Conservation (phyloP, 768 basidiomycete species). For the Coprinopsis marcescibilis region DNA sequence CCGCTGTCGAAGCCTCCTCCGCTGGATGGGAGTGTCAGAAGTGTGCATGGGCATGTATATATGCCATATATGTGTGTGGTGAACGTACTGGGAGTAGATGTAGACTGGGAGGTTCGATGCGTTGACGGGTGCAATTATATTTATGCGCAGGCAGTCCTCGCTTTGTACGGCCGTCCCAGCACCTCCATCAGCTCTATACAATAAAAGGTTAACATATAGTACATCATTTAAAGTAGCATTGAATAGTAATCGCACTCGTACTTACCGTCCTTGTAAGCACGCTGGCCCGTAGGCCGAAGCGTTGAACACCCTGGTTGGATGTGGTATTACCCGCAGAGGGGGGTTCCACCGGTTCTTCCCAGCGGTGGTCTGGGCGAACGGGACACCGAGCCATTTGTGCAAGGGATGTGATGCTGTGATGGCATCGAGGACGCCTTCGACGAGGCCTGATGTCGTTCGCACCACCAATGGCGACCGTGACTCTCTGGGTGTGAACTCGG, state of each 20-base stretch:
- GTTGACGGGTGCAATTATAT: constrained; percentile 34
- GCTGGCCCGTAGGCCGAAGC: constrained; percentile 28
- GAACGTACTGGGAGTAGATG: constrained; percentile 23
- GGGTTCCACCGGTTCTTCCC: constrained; percentile 26
- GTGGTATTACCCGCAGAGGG: constrained; percentile 17
- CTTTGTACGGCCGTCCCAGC: constrained; percentile 30
- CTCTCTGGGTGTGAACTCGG: not conserved
- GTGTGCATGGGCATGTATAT: not conserved
- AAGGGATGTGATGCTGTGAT: constrained; percentile 19
- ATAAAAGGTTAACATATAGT: not conserved
- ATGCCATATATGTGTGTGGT: not conserved
- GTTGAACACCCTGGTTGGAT: constrained; percentile 16
- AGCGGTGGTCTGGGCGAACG: constrained; percentile 24
- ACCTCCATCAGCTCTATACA: constrained; percentile 24
- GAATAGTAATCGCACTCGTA: not conserved
- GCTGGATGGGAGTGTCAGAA: constrained; percentile 18
- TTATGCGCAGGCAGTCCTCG: constrained; percentile 36
- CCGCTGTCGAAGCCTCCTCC: constrained; percentile 33
- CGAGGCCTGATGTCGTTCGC: constrained; percentile 22
- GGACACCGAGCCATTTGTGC: constrained; percentile 27
- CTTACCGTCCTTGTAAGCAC: constrained; percentile 27
- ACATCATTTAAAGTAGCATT: not conserved
- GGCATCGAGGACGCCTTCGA: constrained; percentile 21
- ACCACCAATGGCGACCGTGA: constrained; percentile 1
- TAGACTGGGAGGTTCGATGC: constrained; percentile 26